Evolutionary conservation across 176 grass and related monocot genomes (phyloP).

Genomic region (Pontederia crassipes): DNA sequence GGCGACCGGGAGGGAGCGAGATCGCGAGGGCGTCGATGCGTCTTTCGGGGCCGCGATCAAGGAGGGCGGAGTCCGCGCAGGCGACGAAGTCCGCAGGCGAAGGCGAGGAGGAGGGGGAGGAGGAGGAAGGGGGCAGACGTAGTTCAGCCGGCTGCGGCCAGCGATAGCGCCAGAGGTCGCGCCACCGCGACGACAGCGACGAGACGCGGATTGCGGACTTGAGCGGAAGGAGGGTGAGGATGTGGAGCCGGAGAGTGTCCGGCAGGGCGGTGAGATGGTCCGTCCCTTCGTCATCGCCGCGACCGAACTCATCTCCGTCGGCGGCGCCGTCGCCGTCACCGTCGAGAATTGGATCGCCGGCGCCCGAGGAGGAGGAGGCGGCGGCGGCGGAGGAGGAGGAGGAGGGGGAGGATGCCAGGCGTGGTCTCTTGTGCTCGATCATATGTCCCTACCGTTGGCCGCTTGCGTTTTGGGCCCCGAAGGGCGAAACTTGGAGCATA

Average conservation of each 20-base stretch:
- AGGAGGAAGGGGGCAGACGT: constrained; percentile 11
- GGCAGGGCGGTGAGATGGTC: constrained; percentile 31
- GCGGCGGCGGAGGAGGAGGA: constrained; percentile 17
- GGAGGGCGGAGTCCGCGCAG: not conserved
- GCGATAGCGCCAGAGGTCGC: constrained; percentile 31
- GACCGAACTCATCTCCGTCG: too few relatives aligned
- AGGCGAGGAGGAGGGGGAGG: not conserved
- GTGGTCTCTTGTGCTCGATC: too few relatives aligned
- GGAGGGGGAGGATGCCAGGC: not conserved
- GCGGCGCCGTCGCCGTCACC: not conserved
- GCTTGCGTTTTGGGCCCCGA: too few relatives aligned
- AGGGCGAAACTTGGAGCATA: too few relatives aligned
- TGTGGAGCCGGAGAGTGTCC: constrained; percentile 24
- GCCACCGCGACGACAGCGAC: constrained; percentile 32
- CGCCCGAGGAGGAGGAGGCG: constrained; percentile 12
- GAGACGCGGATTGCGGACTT: constrained; percentile 37
- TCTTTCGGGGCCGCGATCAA: constrained; percentile 26
- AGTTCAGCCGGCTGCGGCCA: constrained; percentile 23
- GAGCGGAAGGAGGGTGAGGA: constrained; percentile 38
- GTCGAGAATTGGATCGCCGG: not conserved
- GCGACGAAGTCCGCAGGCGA: not conserved
- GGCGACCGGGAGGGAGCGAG: constrained; percentile 41
- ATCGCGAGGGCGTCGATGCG: constrained; percentile 45
- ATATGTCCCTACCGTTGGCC: too few relatives aligned
- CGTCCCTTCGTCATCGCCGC: not conserved